phyloP scores from a whole-genome alignment of 116 monocot genomes.

The Posidonia oceanica region DNA sequence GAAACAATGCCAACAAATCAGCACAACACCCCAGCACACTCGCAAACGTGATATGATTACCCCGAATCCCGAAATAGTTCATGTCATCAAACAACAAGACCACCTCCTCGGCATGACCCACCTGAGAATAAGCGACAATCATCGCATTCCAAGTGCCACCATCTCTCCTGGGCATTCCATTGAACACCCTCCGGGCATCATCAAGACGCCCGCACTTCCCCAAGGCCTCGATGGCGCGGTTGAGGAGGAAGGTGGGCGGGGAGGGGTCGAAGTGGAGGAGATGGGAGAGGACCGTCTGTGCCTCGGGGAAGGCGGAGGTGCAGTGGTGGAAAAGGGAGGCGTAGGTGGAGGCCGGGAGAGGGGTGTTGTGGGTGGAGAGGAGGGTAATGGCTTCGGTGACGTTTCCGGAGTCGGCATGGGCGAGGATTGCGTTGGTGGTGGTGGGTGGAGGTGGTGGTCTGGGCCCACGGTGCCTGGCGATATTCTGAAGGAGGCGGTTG shows the following conservation, averaged over 20 bases:
- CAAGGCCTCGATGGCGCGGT: slow-evolving; percentile 61
- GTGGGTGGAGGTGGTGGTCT: background rate
- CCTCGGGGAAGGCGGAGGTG: slow-evolving; percentile 14
- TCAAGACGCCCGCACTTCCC: slow-evolving; percentile 23
- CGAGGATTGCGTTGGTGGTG: slow-evolving; percentile 15
- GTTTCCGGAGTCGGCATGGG: slow-evolving; percentile 23
- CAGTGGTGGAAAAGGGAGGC: slow-evolving; percentile 35
- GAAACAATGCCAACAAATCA: slow-evolving; percentile 20
- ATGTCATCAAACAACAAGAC: slow-evolving; percentile 33
- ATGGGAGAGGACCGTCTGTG: slow-evolving; percentile 38
- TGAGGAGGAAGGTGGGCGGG: slow-evolving; percentile 60
- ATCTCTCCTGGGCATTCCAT: slow-evolving; percentile 52
- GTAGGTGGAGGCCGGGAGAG: slow-evolving; percentile 23
- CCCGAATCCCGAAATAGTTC: slow-evolving; percentile 22
- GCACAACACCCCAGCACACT: slow-evolving; percentile 54
- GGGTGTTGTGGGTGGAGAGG: slow-evolving; percentile 15
- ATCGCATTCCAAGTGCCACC: slow-evolving; percentile 80
- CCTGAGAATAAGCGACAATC: slow-evolving; percentile 31
- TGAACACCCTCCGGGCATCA: slow-evolving; percentile 64
- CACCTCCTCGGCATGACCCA: slow-evolving; percentile 21
- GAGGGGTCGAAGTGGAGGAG: slow-evolving; percentile 26
- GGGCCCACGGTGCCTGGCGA: background rate
- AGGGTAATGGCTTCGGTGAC: slow-evolving; percentile 20
- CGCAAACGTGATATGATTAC: slow-evolving; percentile 56
- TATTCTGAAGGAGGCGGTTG: background rate